These are phyloP conservation scores for Populus simonii DNA, from an alignment of 345 rosid species.

Conservation along the genomic window DNA sequence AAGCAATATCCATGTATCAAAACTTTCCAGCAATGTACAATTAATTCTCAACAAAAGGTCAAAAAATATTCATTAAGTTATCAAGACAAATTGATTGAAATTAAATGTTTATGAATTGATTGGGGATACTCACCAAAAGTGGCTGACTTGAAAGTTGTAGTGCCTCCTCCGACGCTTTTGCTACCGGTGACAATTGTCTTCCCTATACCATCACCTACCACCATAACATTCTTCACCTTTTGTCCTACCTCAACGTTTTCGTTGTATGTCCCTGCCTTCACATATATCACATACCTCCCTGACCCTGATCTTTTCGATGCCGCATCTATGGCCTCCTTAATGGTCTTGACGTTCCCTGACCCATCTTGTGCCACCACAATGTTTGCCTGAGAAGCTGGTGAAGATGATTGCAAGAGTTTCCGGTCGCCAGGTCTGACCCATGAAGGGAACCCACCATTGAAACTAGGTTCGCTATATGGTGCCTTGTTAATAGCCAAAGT, in stretches of 20 bases:
- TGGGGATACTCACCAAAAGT: conserved; percentile 31
- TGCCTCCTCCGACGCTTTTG: conserved; percentile 41
- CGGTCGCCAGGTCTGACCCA: conserved; percentile 38
- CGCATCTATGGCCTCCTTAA: conserved; percentile 32
- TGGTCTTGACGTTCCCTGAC: conserved; percentile 32
- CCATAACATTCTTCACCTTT: conserved; percentile 31
- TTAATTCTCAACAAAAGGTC: not conserved
- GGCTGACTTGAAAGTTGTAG: conserved; percentile 43
- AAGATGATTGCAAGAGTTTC: conserved; percentile 31
- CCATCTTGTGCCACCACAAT: conserved; percentile 46
- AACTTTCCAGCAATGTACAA: not conserved
- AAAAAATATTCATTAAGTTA: not conserved
- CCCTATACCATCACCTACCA: conserved; percentile 38
- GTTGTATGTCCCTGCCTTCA: conserved; percentile 29
- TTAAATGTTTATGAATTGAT: not conserved
- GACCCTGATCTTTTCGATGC: conserved; percentile 31
- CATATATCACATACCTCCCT: conserved; percentile 30
- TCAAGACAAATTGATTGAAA: not conserved
- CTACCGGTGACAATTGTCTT: conserved; percentile 41
- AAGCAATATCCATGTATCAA: too few relatives aligned
- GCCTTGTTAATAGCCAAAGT: conserved; percentile 35
- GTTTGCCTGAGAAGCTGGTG: conserved; percentile 27
- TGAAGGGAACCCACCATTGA: conserved; percentile 25
- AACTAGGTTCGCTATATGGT: not conserved
- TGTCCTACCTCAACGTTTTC: conserved; percentile 34